phyloP scores from a whole-genome alignment of 2,329 filamentous ascomycete species.

The Coniochaeta hoffmannii region DNA sequence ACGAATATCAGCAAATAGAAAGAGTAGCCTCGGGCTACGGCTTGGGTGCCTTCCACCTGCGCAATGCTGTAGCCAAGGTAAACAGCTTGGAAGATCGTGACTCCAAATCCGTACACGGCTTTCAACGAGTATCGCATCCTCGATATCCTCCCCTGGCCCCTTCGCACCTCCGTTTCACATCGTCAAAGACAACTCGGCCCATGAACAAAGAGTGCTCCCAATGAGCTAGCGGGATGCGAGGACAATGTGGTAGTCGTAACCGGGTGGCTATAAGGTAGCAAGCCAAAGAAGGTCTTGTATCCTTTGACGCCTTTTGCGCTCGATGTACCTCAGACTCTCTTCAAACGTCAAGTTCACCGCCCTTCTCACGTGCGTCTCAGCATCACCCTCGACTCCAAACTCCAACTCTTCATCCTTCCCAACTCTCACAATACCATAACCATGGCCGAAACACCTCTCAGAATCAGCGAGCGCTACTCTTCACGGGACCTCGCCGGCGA shows the following conservation, averaged over 20 bases:
- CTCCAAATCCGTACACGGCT: too few species aligned
- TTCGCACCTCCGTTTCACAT: not conserved
- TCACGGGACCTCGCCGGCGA: not conserved
- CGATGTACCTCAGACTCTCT: too few species aligned
- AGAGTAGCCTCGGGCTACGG: not conserved
- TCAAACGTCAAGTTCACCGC: not conserved
- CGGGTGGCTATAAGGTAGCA: not conserved
- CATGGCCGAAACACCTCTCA: not conserved
- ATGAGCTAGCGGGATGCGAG: not conserved
- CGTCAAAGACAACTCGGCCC: not conserved
- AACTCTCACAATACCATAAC: not conserved
- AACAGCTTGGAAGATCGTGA: too few species aligned
- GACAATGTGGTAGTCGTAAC: not conserved
- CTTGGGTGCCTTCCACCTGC: not conserved
- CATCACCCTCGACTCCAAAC: not conserved
- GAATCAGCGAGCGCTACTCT: not conserved
- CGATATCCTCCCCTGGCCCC: not conserved
- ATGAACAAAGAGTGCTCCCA: not conserved
- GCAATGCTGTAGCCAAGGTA: not conserved
- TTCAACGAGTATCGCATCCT: too few species aligned
- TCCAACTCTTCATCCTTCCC: too few species aligned
- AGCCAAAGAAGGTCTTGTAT: not conserved
- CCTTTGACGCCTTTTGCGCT: not conserved
- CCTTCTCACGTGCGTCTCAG: not conserved
- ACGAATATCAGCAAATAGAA: not conserved